phyloP scores from a whole-genome alignment of 78 protist species.

The Planoprotostelium fungivorum region DNA sequence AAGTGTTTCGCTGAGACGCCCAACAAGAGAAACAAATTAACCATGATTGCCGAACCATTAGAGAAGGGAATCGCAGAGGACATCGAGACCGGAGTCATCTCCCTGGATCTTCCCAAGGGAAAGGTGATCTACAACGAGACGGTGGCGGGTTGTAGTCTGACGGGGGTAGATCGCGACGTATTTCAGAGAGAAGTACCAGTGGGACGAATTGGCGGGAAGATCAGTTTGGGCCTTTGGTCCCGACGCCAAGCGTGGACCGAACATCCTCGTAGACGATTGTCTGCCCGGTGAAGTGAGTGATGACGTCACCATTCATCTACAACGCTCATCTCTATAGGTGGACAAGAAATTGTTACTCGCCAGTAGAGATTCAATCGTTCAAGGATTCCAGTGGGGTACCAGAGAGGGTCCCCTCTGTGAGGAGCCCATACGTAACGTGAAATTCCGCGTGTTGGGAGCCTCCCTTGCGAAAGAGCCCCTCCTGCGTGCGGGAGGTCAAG shows the following conservation, averaged over 20 bases:
- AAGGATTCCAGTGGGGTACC: conserved; percentile 97
- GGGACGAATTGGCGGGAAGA: conserved; percentile 95
- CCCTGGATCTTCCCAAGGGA: conserved; percentile 54
- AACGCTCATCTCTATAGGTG: conserved; percentile 7
- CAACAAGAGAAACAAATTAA: conserved; percentile 87
- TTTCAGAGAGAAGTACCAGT: conserved; percentile 81
- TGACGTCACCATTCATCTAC: not conserved
- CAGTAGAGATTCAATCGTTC: conserved; percentile 56
- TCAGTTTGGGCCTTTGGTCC: conserved; percentile 97
- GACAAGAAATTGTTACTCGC: conserved; percentile 57
- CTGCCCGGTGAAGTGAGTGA: conserved; percentile 78
- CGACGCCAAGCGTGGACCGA: conserved; percentile 78
- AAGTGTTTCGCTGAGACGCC: conserved; percentile 92
- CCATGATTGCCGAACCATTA: conserved; percentile 95
- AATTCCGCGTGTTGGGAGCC: conserved; percentile 85
- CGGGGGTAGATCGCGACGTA: conserved; percentile 29
- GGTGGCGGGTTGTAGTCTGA: not conserved
- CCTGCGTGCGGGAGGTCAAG: conserved; percentile 82
- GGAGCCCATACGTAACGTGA: conserved; percentile 86
- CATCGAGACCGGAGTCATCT: conserved; percentile 70
- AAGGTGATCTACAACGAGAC: conserved; percentile 1
- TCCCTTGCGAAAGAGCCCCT: conserved; percentile 65
- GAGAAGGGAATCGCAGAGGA: conserved; percentile 89
- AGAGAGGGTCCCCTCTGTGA: conserved; percentile 95
- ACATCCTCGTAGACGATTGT: conserved; percentile 89